Conservation (phyloP, 805 yeast species). For the Spencermartinsiella europaea region DNA sequence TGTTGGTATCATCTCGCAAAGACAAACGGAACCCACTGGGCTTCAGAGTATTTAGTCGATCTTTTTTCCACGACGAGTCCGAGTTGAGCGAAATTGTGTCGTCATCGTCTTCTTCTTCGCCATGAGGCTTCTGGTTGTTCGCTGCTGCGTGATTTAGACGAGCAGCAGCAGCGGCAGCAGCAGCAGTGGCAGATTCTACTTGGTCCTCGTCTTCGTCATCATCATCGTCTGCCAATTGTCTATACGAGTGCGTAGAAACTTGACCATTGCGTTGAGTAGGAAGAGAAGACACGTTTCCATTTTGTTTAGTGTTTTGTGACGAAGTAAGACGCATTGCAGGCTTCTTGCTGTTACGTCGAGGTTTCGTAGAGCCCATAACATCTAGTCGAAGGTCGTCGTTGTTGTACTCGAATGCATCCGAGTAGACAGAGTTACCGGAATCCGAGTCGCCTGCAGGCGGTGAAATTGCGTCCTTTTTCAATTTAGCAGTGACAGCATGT, state of each 20-base stretch:
- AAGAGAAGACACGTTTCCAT: background rate
- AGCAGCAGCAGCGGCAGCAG: background rate
- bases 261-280: no score
- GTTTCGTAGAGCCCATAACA: background rate
- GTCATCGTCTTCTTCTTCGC: constrained; percentile 12
- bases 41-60: constrained; percentile 9
- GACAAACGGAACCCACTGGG: background rate
- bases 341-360: background rate
- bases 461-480: constrained; percentile 4
- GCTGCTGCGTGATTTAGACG: background rate
- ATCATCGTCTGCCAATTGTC: constrained; percentile 2
- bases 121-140: background rate
- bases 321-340: background rate
- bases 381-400: background rate
- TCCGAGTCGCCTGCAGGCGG: constrained; percentile 7
- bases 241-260: constrained; percentile 2
- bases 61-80: constrained; percentile 23
- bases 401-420: constrained; percentile 19
- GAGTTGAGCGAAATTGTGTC: constrained; percentile 21
- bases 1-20: background rate
- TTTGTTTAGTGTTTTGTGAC: background rate
- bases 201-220: background rate
- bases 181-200: background rate
- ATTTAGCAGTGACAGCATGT: constrained; percentile 13
- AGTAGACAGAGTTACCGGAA: constrained; percentile 21